Evolutionary conservation across 495 filamentous ascomycete species (phyloP).

Genomic region (Hypoxylon crocopeplum): DNA sequence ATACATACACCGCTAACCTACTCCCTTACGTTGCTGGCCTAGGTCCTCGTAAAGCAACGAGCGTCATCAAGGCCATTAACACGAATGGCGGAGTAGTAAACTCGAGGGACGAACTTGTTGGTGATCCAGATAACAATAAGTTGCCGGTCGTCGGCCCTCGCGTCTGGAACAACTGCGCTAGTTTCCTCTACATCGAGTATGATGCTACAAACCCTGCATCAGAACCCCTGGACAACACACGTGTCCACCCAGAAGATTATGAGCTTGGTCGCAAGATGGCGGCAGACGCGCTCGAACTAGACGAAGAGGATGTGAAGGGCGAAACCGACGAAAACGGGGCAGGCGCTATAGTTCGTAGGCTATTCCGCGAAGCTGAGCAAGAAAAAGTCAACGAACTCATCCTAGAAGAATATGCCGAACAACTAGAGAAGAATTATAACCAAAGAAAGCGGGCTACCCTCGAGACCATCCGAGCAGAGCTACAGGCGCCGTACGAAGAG

Average conservation of each 20-base stretch:
- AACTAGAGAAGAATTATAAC: conserved; percentile 89
- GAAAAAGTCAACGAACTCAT: conserved; percentile 97
- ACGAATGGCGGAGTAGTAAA: conserved; percentile 83
- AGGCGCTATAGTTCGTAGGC: conserved; percentile 87
- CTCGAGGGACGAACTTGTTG: conserved; percentile 83
- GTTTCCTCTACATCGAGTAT: conserved; percentile 89
- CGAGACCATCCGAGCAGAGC: conserved; percentile 93
- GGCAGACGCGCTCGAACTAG: conserved; percentile 92
- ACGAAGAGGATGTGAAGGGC: conserved; percentile 96
- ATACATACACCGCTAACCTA: conserved; percentile 81
- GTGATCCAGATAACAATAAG: conserved; percentile 77
- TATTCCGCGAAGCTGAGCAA: conserved; percentile 88
- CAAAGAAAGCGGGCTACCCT: conserved; percentile 95
- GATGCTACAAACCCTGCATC: conserved; percentile 77
- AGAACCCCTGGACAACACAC: conserved; percentile 94
- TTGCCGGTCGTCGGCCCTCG: conserved; percentile 82
- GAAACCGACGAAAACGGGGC: conserved; percentile 87
- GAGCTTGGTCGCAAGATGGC: conserved; percentile 97
- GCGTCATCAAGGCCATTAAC: conserved; percentile 88
- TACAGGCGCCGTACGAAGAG: conserved; percentile 93
- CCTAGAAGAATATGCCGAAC: conserved; percentile 94
- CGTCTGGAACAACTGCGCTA: conserved; percentile 95
- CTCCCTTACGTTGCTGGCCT: conserved; percentile 92
- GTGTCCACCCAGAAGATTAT: conserved; percentile 97
- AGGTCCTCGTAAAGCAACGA: conserved; percentile 88